Evolutionary conservation across 176 grass and related monocot genomes (phyloP), one percentile per base, ranked within the genome.

Genomic region (Triticum monococcum): DNA sequence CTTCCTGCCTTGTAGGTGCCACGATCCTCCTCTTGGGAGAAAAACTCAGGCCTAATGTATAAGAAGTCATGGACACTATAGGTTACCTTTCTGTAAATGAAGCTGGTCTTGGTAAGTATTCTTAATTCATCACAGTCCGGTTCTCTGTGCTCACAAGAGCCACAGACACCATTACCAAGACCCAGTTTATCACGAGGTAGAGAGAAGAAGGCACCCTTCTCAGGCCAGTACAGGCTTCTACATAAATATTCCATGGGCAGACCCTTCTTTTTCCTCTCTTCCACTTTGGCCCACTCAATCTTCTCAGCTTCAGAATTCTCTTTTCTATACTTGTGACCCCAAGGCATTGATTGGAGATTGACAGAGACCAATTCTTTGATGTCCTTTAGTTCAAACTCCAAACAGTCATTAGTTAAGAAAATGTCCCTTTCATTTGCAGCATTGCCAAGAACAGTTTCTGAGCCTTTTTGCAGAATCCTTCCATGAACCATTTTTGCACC

Each of bases 351-450:
- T 83, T 88, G 88, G 82, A 99, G 77, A 89, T 92, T 89, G 63
- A 99, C 94, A 71, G 83, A 32, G 33, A 97, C 70, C 68, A 87
- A 75, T 79, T 97, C 94, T 81, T 96, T 99, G 30, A 99, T 71
- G 86, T 91, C 90, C 18, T 63, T 87, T 84, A 99, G 76, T 87
- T 97, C 92, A 87, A 97, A 92, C 65, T 99, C 94, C 76, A 96
- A 85, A 88, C 97, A 99, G 64, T 99, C 92, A 85, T 93, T 91
- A 32, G 89, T 91, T 35, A 99, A 72, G 85, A 99, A 99, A 54
- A 99, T 70, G 59, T 99, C 97, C 68, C 97, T 99, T 86, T 94
- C 94, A 84, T 93, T 92, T 83, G 97, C 92, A 61, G 97, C 89
- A 96, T 99, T 99, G 87, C 91, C 94, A 72, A 99, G 97, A 83